Evolutionary conservation across 2,329 filamentous ascomycete species (phyloP), one percentile per base, ranked within the genome.

Genomic region (Pleurostoma richardsiae): DNA sequence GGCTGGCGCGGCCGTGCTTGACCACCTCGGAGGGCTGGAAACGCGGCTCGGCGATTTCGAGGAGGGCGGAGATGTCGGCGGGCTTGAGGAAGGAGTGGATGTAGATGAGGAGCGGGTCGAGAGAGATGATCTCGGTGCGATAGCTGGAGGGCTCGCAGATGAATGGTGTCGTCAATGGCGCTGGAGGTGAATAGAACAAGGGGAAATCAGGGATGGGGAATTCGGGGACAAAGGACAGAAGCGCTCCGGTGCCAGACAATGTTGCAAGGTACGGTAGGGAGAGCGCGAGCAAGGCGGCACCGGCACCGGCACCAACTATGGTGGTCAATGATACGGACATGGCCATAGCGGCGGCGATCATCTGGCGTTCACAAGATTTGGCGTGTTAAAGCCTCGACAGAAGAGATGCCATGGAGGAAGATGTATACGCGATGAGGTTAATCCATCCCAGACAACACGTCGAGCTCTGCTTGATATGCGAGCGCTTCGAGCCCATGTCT

Each of bases 41-140:
- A 7, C 46, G 53, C 4, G 58, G 54, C 36, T 68, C 63, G 43
- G 63, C 66, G 3, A 62, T 61, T 11, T 52, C 50, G 19, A 72
- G 62, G 5, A 72, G 58, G 3, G 62, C 57, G 1, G 56, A 44
- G 36, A 64, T 64, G 50, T 72, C 70, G 28, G 47, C 19, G 0
- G 63, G 52, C 3, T 59, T 51, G 38, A 72, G 56, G 56, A 72
- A 68, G 45, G 61, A 51, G 54, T 67, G 66, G 58, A 72, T 69
- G 53, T 72, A 72, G 49, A 72, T 66, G 6, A 72, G 58, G 1
- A 72, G 56, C 2, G 70, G 70, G 39, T 69, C 65, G 26, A 70
- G 58, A 10, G 67, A 71, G 38, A 72, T 57, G 39, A 72, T 62
- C 45, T 70, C 63, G 0, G 67, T 70, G 4, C 56, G 60, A 54